Base-by-base conservation (phyloP, 1,284 basidiomycete species). In the Ganoderma multipileum region DNA sequence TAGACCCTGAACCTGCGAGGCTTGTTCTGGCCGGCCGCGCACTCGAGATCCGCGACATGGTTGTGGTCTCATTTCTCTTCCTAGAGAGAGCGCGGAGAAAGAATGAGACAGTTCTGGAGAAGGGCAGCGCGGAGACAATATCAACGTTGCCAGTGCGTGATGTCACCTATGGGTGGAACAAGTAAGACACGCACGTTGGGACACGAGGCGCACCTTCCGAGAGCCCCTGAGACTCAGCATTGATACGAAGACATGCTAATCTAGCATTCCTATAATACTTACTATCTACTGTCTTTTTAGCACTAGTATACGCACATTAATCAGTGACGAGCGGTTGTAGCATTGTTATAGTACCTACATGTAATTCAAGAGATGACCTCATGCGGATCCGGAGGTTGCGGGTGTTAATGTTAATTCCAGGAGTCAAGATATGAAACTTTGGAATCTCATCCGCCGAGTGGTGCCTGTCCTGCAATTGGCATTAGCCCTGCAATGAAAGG, bases 61-160 rank as follows among this genome's bases (percentile, higher is more conserved):
- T 81, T 9, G 76, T 84, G 4, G 71, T 80, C 7, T 83, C 82
- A n/a, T 84, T 84, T 71, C 74, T 82, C 23, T 72, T 83, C 36
- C 73, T 84, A 30, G 82, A 84, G 75, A 73, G 71, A 57, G 63
- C 41, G 5, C 62, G 67, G 8, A 63, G 61, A 18, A 63, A 47
- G 28, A 36, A 36, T 16, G 42, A 50, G 28, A 26, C n/a, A n/a
- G n/a, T n/a, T 11, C 30, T 55, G 28, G 54, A 55, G 9, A 55
- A 55, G 54, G 33, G 18, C 30, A 33, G 30, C 30, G 18, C 54
- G 18, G 54, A 33, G 30, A 28, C 16, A 16, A 18, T 33, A 20
- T 33, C 54, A 9, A 33, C 30, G 16, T 33, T 55, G 30, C 54
- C 54, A 9, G 9, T 33, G 18, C 14, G 8, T 16, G 54, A 28